These are phyloP conservation scores for Bimuria novae-zelandiae DNA, from an alignment of 2,329 filamentous ascomycete genomes.

Conservation along the genomic window DNA sequence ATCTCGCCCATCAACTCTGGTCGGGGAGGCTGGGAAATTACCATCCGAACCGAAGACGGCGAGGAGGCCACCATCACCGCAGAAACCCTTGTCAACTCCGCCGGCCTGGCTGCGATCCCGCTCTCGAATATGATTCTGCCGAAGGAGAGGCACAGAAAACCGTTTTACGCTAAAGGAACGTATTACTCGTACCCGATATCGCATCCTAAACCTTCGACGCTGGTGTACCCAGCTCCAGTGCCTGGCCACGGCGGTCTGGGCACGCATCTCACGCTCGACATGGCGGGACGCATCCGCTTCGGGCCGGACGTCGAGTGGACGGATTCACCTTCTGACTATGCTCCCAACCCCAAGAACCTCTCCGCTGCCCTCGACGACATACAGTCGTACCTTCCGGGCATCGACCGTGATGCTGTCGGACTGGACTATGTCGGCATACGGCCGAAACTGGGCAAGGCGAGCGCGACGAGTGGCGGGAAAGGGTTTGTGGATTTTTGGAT, in stretches of 20 bases:
- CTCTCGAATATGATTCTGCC: slow-evolving; percentile 84
- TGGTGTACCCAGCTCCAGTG: slow-evolving; percentile 86
- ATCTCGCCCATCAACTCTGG: slow-evolving; percentile 62
- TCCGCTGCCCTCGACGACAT: slow-evolving; percentile 74
- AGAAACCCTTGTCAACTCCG: slow-evolving; percentile 81
- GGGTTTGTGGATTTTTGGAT: slow-evolving; percentile 87
- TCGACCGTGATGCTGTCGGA: slow-evolving; percentile 68
- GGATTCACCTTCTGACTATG: slow-evolving; percentile 69
- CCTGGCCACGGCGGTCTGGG: slow-evolving; percentile 84
- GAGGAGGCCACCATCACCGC: slow-evolving; percentile 66
- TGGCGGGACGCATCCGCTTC: slow-evolving; percentile 83
- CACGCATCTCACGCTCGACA: slow-evolving; percentile 90
- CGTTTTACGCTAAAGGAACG: slow-evolving; percentile 90
- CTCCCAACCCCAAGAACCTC: slow-evolving; percentile 67
- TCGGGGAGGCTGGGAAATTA: slow-evolving; percentile 71
- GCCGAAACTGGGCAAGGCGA: slow-evolving; percentile 74
- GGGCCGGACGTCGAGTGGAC: slow-evolving; percentile 97
- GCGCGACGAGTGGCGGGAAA: slow-evolving; percentile 64
- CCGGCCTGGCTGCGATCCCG: slow-evolving; percentile 75
- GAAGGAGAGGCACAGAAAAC: slow-evolving; percentile 56
- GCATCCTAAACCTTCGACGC: slow-evolving; percentile 67
- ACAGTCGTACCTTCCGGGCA: slow-evolving; percentile 72
- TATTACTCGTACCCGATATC: slow-evolving; percentile 84
- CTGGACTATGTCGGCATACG: slow-evolving; percentile 92
- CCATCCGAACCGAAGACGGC: slow-evolving; percentile 47